Conservation (phyloP, 768 basidiomycete species). For the Phallus indusiatus region DNA sequence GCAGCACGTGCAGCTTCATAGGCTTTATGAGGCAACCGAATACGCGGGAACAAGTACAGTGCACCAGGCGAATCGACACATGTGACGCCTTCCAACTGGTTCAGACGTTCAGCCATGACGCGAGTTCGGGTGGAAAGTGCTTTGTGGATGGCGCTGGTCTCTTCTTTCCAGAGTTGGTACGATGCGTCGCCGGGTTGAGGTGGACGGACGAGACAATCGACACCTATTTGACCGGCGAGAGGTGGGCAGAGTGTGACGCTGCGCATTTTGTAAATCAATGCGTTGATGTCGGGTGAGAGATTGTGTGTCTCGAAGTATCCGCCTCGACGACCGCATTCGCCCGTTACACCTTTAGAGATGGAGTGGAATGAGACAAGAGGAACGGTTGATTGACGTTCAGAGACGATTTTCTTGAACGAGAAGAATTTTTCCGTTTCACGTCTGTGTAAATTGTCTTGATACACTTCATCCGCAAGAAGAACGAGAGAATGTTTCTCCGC, state of each 20-base stretch:
- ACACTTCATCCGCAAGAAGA: conserved; percentile 96
- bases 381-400: conserved; percentile 54
- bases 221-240: conserved; percentile 83
- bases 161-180: conserved; percentile 71
- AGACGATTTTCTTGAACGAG: conserved; percentile 87
- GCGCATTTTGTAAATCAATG: conserved; percentile 94
- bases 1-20: conserved; percentile 58
- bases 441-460: conserved; percentile 86
- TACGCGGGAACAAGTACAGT: conserved; percentile 85
- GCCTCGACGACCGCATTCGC: conserved; percentile 95
- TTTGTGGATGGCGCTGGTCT: conserved; percentile 72
- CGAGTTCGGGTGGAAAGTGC: conserved; percentile 62
- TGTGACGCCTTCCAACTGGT: conserved; percentile 74
- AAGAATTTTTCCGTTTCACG: conserved; percentile 63
- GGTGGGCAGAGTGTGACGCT: conserved; percentile 86
- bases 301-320: conserved; percentile 95
- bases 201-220: conserved; percentile 90
- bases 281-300: conserved; percentile 64
- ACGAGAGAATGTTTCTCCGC: conserved; percentile 82
- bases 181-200: conserved; percentile 68
- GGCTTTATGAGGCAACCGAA: conserved; percentile 65
- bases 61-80: conserved; percentile 89
- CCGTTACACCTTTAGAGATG: conserved; percentile 91
- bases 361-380: conserved; percentile 95
- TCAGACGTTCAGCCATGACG: conserved; percentile 72